Percentiles rank a stretch among this genome's conserved stretches.
These are phyloP conservation scores for Penicillium capsulatum DNA, from an alignment of 2,329 filamentous ascomycete genomes.

Conservation along the genomic window DNA sequence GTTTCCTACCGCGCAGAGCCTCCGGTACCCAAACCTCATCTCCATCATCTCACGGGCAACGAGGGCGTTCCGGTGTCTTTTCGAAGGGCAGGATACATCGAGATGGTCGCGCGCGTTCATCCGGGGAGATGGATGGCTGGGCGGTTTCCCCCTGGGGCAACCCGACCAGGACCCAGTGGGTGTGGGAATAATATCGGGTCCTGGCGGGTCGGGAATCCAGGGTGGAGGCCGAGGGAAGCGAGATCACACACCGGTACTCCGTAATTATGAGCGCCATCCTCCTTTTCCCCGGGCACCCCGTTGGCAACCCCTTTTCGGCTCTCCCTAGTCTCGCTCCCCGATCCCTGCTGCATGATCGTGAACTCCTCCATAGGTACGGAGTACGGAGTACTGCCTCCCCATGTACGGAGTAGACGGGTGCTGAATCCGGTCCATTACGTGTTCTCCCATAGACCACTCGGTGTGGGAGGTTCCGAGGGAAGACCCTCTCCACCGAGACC, in stretches of 20 bases:
- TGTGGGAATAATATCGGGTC: slow-evolving; percentile 15
- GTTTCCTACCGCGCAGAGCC: slow-evolving; percentile 16
- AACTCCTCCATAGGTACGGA: too few relatives aligned
- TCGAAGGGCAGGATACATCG: too few relatives aligned
- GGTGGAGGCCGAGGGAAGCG: slow-evolving; percentile 22
- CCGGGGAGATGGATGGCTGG: too few relatives aligned
- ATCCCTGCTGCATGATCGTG: too few relatives aligned
- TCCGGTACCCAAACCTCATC: too few relatives aligned
- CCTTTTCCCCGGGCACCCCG: background rate
- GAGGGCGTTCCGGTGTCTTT: too few relatives aligned
- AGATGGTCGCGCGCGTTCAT: too few relatives aligned
- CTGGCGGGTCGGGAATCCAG: slow-evolving; percentile 20
- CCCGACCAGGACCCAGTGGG: slow-evolving; percentile 12
- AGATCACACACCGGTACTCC: slow-evolving; percentile 7
- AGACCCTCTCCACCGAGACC: slow-evolving; percentile 11
- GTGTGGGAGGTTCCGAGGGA: slow-evolving; percentile 22
- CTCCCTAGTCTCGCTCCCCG: too few relatives aligned
- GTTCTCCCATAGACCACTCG: slow-evolving; percentile 21
- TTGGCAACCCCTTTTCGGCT: too few relatives aligned
- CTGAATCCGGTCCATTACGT: slow-evolving; percentile 18
- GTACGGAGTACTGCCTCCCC: too few relatives aligned
- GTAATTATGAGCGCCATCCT: background rate
- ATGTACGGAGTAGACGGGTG: background rate
- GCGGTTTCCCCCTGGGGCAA: slow-evolving; percentile 15
- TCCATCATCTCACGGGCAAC: too few relatives aligned